phyloP scores from a whole-genome alignment of 1,139 yeast species.

The Trichomonascaceae sp. region DNA sequence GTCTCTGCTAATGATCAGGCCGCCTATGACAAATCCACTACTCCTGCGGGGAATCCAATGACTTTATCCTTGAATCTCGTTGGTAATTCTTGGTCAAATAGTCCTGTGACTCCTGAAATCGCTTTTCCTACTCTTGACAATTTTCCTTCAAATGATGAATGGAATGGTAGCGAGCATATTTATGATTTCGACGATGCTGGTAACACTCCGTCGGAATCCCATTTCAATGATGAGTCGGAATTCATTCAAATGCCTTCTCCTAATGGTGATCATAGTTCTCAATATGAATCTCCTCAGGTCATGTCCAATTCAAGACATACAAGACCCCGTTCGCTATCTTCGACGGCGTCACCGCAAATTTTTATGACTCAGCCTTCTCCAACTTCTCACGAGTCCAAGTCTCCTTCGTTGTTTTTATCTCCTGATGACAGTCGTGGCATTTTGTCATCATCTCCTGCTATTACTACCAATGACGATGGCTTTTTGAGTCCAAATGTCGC shows the following conservation, averaged over 20 bases:
- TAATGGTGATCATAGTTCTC: not conserved
- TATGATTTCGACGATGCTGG: not conserved
- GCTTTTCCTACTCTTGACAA: conserved; percentile 2
- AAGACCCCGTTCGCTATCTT: not conserved
- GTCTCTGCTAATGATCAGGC: not conserved
- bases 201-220: not conserved
- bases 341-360: conserved; percentile 3
- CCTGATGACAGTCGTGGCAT: not conserved
- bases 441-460: not conserved
- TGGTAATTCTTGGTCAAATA: conserved; percentile 1
- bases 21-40: not conserved
- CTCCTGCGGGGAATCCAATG: not conserved
- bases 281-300: not conserved
- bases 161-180: not conserved
- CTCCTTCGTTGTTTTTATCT: conserved; percentile 7
- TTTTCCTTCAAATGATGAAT: not conserved
- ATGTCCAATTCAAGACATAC: not conserved
- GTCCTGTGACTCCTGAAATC: conserved; percentile 6
- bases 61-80: not conserved
- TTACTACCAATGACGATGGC: not conserved
- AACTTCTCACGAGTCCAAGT: conserved; percentile 2
- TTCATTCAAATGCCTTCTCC: not conserved
- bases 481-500: conserved; percentile 2
- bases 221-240: not conserved
- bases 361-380: conserved; percentile 10